Conservation (phyloP, 2,329 filamentous ascomycete genomes). For the Myotisia sp. region DNA sequence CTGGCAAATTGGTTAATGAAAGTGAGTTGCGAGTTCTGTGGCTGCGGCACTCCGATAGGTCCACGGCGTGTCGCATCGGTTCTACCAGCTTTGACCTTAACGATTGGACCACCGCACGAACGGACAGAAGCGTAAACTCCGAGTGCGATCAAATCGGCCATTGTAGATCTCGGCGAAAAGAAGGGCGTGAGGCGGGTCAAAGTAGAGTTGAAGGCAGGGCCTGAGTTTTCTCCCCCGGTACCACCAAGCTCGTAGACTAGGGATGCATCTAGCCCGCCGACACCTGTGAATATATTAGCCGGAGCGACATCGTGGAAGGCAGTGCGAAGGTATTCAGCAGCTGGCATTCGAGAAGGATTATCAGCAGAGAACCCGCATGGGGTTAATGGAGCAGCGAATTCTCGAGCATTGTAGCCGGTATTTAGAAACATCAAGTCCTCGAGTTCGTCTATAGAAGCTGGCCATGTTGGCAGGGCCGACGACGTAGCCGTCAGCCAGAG, state of each 20-base stretch:
- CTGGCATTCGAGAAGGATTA: constrained; percentile 7
- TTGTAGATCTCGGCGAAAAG: constrained; percentile 7
- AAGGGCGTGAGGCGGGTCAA: constrained; percentile 8
- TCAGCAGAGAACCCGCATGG: constrained; percentile 9
- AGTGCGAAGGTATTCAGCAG: constrained; percentile 10
- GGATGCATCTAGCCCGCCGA: constrained; percentile 10
- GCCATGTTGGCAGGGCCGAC: constrained; percentile 9
- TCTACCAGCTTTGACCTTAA: constrained; percentile 7
- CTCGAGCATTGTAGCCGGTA: constrained; percentile 9
- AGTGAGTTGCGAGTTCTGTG: constrained; percentile 9
- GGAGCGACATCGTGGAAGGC: constrained; percentile 10
- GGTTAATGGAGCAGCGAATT: constrained; percentile 10
- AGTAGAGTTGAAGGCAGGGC: constrained; percentile 8
- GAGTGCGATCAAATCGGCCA: constrained; percentile 11
- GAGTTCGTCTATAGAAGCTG: constrained; percentile 7
- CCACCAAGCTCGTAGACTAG: constrained; percentile 9
- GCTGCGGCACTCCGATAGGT: constrained; percentile 7
- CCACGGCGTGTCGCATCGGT: constrained; percentile 8
- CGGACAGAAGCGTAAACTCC: constrained; percentile 9
- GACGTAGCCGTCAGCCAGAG: no score
- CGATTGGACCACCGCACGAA: constrained; percentile 9
- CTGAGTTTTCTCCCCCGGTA: constrained; percentile 11
- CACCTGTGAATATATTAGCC: constrained; percentile 8
- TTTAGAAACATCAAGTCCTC: constrained; percentile 11
- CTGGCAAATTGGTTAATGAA: constrained; percentile 11